A percentile compares a stretch with the other conserved stretches of the same genome.
phyloP scores from a whole-genome alignment of 116 monocot genomes.

The Phalaenopsis hybrid region DNA sequence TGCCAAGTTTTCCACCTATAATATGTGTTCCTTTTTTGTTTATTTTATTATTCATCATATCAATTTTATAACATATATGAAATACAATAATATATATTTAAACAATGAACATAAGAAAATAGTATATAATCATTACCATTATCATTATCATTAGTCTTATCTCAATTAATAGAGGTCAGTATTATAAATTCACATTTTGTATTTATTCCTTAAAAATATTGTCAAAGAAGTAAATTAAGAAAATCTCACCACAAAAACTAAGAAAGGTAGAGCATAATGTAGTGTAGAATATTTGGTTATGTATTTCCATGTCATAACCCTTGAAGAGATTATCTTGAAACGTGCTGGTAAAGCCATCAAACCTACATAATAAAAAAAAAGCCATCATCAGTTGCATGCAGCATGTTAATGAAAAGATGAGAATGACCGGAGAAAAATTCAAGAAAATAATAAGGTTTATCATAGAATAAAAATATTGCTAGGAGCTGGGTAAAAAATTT shows the following conservation, averaged over 20 bases:
- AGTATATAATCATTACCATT: neutral
- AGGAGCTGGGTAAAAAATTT: neutral
- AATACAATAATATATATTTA: neutral
- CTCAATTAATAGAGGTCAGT: neutral
- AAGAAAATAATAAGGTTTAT: neutral
- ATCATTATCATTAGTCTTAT: neutral
- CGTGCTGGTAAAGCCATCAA: constrained; percentile 98
- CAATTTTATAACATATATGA: neutral
- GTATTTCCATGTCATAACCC: constrained; percentile 97
- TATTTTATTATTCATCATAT: no score
- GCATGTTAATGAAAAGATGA: neutral
- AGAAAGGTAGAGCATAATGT: constrained; percentile 90
- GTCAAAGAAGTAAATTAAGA: neutral
- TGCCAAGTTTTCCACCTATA: no score
- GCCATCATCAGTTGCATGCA: neutral
- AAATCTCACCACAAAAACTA: constrained; percentile 58
- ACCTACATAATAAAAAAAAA: constrained; percentile 26
- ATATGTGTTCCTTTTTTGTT: no score
- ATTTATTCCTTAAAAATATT: neutral
- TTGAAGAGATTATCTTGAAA: constrained; percentile 97
- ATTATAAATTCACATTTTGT: neutral
- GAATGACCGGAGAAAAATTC: neutral
- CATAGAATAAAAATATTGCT: neutral
- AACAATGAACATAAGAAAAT: neutral
- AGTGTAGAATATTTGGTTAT: constrained; percentile 98